Evolutionary conservation across 805 yeast species (phyloP), one percentile per base, ranked within the genome.

Genomic region (Pichia ethanolica): DNA sequence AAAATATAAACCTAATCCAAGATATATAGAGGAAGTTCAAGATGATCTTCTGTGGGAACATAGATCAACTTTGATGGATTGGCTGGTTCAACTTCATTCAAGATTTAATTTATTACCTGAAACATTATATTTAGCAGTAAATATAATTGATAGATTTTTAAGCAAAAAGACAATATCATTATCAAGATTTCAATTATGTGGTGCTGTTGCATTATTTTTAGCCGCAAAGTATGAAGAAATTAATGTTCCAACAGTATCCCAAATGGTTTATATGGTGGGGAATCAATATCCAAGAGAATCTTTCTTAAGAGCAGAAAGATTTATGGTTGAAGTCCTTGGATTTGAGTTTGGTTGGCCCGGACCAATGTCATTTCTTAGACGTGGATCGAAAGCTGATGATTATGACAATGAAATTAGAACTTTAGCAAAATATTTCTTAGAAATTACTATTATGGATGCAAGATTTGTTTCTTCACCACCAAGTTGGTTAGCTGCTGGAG

Each of bases 171-270:
- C 78, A 46, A 95, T 93, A 3, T 81, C 95, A 10, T 73, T 89
- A 53, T 79, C 87, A 51, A 81, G 91, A 63, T 85, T 93, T 61
- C 99, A 93, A 69, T 75, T 93, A 53, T 96, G 93, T 45, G 99
- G 98, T 12, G 96, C 96, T 1, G 87, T 93, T 5, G 78, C 90
- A 26, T 69, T 89, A 48, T 86, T 89, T 67, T 81, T 88, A 51
- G 96, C 97, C 30, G 91, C 97, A n/a, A 89, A 89, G 67, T 87
- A 86, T 65, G 97, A 89, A 68, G 97, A 89, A 67, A 91, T 90
- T 28, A 83, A 82, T 61, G 77, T 87, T 10, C 97, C 97, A n/a
- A 82, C 90, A 28, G 82, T 89, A 33, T 77, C 83, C 49, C 86
- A 87, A 67, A 89, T 86, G 68, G 82, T 93, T 9, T 85, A 84